phyloP scores from a whole-genome alignment of 306 rosid species.

The Arachis stenosperma region DNA sequence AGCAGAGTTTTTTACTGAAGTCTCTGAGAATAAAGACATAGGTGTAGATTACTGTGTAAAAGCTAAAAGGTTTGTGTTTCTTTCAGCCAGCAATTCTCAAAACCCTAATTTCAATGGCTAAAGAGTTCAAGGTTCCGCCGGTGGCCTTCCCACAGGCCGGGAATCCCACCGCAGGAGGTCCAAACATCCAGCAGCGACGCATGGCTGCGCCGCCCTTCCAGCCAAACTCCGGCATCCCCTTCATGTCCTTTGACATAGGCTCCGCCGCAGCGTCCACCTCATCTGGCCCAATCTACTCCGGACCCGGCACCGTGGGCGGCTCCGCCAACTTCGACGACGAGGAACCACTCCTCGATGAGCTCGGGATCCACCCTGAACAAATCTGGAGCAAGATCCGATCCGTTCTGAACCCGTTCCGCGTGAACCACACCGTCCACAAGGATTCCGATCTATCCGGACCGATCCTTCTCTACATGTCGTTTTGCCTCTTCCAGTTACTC shows the following conservation, averaged over 20 bases:
- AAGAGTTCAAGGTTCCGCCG: slow-evolving; percentile 80
- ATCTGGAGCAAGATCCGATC: slow-evolving; percentile 91
- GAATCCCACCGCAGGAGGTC: slow-evolving; percentile 53
- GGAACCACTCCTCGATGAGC: slow-evolving; percentile 94
- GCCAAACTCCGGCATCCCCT: slow-evolving; percentile 79
- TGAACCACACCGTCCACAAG: slow-evolving; percentile 69
- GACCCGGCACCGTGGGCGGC: slow-evolving; percentile 53
- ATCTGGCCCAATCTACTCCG: slow-evolving; percentile 58
- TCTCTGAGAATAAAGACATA: neutral
- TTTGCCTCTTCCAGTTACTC: slow-evolving; percentile 87
- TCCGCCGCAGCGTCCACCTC: slow-evolving; percentile 76
- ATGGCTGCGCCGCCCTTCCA: slow-evolving; percentile 88
- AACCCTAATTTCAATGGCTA: slow-evolving; percentile 60
- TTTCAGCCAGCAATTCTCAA: slow-evolving; percentile 26
- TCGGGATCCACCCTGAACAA: slow-evolving; percentile 95
- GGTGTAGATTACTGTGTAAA: neutral
- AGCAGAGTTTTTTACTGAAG: neutral
- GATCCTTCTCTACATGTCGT: slow-evolving; percentile 79
- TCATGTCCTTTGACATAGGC: slow-evolving; percentile 93
- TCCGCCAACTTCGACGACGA: slow-evolving; percentile 79
- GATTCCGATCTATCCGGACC: slow-evolving; percentile 96
- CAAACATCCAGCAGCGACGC: slow-evolving; percentile 68
- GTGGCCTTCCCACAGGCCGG: slow-evolving; percentile 82
- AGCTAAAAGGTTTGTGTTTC: neutral
- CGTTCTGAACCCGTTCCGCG: slow-evolving; percentile 78